Base-by-base conservation (phyloP, 768 basidiomycete species). In the Glaciozyma martinii region DNA sequence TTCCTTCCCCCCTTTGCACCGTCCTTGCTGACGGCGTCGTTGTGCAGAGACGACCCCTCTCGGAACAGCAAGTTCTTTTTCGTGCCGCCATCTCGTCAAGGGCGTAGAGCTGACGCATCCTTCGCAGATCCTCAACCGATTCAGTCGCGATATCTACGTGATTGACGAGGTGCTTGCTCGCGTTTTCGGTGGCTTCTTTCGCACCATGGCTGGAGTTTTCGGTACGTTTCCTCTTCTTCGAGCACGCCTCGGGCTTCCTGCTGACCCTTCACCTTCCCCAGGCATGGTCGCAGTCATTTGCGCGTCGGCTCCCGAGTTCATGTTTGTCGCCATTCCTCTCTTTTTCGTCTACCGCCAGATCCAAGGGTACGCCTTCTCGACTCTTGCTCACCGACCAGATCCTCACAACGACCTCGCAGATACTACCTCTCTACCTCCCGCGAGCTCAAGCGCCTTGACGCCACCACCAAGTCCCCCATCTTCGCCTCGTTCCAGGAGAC, bases 381-480 rank as follows among this genome's bases (percentile, higher is more conserved):
- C 21, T 8, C 19, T 15, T 10, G 13, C 50, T 32, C 10, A 2
- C 25, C 40, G 79, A 90, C 32, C 73, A 87, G 8, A 9, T n/a
- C 6, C 7, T 16, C 6, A 42, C 54, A 46, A 46, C 49, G 21
- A 15, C 40, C 1, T 29, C 40, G n/a, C 70, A 90, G 89, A 50
- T 94, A 94, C 76, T 92, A 92, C 74, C 82, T 92, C 12, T 80
- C 88, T 5, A 90, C 89, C 0, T 89, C 87, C 1, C 85, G 90
- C 30, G 90, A 92, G 75, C 81, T 92, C 30, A 90, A 92, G 75
- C 87, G 90, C 19, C 80, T 93, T 19, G 90, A 92, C 70, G 87
- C 90, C 1, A 86, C 90, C 30, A 89, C 89, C 8, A 85, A 88
- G 46, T 90, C 89, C 0, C 92, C 93, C 1, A 90, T 98, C 64